These are phyloP conservation scores for Cercospora zeae-maydis DNA, from an alignment of 2,329 filamentous ascomycete genomes.

Conservation along the genomic window DNA sequence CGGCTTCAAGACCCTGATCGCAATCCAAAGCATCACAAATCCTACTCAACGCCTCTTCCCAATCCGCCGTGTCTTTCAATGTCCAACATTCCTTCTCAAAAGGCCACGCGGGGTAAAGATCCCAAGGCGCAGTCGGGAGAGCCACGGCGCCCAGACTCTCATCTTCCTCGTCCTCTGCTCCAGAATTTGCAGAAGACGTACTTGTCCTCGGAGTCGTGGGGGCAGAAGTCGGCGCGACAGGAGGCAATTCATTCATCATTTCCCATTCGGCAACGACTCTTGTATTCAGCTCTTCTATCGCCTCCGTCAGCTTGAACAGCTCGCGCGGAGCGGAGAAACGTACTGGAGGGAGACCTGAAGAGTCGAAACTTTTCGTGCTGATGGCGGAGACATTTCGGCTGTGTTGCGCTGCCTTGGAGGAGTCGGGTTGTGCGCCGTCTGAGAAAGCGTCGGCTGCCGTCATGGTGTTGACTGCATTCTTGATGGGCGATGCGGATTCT, in stretches of 20 bases:
- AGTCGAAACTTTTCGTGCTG: constrained; percentile 3
- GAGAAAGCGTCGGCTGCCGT: constrained; percentile 18
- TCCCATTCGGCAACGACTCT: constrained; percentile 60
- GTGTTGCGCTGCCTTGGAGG: not conserved
- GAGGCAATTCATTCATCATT: constrained; percentile 47
- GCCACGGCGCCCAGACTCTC: not conserved
- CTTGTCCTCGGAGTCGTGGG: constrained; percentile 6
- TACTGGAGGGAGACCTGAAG: constrained; percentile 46
- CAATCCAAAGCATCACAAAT: constrained; percentile 68
- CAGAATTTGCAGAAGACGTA: not conserved
- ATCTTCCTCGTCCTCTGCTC: not conserved
- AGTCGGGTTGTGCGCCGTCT: not conserved
- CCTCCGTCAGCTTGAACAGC: constrained; percentile 83
- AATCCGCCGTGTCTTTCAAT: constrained; percentile 38
- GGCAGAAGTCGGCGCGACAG: constrained; percentile 33
- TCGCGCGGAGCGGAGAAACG: constrained; percentile 82
- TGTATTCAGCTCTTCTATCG: constrained; percentile 60
- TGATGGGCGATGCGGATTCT: constrained; percentile 1
- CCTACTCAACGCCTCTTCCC: constrained; percentile 43
- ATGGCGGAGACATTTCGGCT: not conserved
- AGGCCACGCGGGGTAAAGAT: constrained; percentile 55
- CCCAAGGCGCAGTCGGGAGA: constrained; percentile 49
- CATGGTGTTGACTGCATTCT: constrained; percentile 17
- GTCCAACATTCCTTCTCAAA: constrained; percentile 54
- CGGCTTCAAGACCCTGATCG: constrained; percentile 58